Evolutionary conservation across 148 eudicot species (phyloP).

Genomic region (Euryodendron excelsum): DNA sequence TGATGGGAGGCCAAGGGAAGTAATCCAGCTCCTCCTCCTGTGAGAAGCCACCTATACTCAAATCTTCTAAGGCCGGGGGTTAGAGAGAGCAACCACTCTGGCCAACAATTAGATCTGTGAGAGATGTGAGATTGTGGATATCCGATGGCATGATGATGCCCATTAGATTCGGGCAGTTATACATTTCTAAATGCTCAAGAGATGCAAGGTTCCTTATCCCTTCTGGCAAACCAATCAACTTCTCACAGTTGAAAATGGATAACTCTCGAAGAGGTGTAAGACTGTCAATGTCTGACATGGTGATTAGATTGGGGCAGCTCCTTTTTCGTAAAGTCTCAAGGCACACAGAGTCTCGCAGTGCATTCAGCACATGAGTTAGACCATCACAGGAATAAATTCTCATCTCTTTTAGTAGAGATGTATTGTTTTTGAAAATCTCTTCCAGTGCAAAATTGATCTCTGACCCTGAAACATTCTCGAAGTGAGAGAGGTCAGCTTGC

Average conservation of each 20-base stretch:
- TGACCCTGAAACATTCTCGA: neutral
- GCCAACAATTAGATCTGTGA: neutral
- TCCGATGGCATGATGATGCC: too few species aligned
- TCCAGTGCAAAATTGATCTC: neutral
- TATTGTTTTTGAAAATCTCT: neutral
- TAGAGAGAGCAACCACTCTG: neutral
- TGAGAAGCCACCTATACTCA: neutral
- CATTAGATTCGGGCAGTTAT: too few species aligned
- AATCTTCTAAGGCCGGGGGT: neutral
- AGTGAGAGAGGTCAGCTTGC: neutral
- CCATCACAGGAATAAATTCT: neutral
- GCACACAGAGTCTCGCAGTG: neutral
- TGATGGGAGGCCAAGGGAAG: neutral
- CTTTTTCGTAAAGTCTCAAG: neutral
- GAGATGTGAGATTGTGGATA: too few species aligned
- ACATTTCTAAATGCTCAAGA: neutral
- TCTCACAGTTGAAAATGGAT: neutral
- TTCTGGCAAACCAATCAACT: neutral
- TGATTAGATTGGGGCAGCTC: neutral
- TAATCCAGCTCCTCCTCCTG: neutral
- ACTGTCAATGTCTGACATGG: too few species aligned
- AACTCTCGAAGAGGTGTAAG: neutral
- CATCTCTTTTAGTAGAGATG: neutral
- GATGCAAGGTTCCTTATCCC: too few species aligned
- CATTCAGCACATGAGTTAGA: too few species aligned